Evolutionary conservation across 2,329 filamentous ascomycete genomes (phyloP).

Genomic region (Fusarium torulosum): DNA sequence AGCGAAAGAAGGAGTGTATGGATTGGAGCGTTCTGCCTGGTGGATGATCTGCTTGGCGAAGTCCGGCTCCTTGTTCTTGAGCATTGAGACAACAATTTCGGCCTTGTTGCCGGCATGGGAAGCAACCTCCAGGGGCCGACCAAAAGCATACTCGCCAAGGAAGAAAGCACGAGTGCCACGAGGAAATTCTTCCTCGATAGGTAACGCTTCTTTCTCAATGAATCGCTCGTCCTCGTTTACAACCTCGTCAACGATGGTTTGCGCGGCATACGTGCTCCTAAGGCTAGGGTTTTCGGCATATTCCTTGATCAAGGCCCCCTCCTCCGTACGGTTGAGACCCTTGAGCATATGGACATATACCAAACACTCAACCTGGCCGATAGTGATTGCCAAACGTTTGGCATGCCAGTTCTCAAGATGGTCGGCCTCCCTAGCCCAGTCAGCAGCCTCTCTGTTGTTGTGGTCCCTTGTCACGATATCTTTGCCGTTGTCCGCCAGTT

Average conservation of each 20-base stretch:
- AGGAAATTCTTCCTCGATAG: constrained; percentile 93
- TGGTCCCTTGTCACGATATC: constrained; percentile 79
- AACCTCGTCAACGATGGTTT: constrained; percentile 90
- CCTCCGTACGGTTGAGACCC: constrained; percentile 89
- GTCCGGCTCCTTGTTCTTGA: constrained; percentile 80
- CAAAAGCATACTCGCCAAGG: constrained; percentile 92
- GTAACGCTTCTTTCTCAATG: constrained; percentile 87
- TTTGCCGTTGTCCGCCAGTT: constrained; percentile 73
- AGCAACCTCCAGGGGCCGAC: constrained; percentile 85
- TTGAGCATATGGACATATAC: constrained; percentile 95
- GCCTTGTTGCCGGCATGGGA: constrained; percentile 81
- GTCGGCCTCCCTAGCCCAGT: constrained; percentile 86
- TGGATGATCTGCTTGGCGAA: constrained; percentile 82
- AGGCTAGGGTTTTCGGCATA: constrained; percentile 88
- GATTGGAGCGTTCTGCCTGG: constrained; percentile 75
- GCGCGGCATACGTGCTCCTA: constrained; percentile 90
- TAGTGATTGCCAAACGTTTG: constrained; percentile 89
- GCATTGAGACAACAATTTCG: constrained; percentile 80
- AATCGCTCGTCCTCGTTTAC: constrained; percentile 93
- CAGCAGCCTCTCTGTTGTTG: constrained; percentile 78
- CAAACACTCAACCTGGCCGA: constrained; percentile 87
- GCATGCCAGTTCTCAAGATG: constrained; percentile 89
- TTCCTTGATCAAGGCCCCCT: constrained; percentile 91
- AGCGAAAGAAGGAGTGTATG: constrained; percentile 88
- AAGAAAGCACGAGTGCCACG: constrained; percentile 88